phyloP scores from a whole-genome alignment of 495 filamentous ascomycete species.

The Penicillium antarcticum region DNA sequence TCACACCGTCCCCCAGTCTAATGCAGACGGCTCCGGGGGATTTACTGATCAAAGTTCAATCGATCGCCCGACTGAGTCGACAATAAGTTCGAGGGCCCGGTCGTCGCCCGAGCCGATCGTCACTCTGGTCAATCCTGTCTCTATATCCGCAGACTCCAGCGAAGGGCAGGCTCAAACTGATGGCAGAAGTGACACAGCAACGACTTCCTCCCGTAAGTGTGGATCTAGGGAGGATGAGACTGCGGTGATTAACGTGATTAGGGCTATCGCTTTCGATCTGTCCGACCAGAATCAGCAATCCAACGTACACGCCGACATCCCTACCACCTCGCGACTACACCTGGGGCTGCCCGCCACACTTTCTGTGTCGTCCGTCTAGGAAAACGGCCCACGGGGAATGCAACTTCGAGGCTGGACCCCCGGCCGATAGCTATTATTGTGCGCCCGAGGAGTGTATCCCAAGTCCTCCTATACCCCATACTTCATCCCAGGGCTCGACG shows the following conservation, averaged over 20 bases:
- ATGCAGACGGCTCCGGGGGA: no score
- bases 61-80: no score
- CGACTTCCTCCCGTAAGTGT: neutral
- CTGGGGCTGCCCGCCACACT: conserved; percentile 1
- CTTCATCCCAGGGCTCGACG: neutral
- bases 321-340: neutral
- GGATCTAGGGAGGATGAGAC: no score
- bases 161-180: no score
- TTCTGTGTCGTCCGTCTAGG: conserved; percentile 9
- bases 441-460: conserved; percentile 15
- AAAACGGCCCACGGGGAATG: conserved; percentile 1
- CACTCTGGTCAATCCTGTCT: no score
- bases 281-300: neutral
- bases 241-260: neutral
- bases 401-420: conserved; percentile 15
- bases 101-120: no score
- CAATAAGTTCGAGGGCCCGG: no score
- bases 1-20: no score
- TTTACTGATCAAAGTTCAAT: no score
- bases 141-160: no score
- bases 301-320: neutral
- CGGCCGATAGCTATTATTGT: conserved; percentile 14
- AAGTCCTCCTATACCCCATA: conserved; percentile 1
- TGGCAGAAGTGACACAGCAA: no score
- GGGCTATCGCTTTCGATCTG: neutral